These are phyloP conservation scores for Coniella lustricola DNA, from an alignment of 2,329 filamentous ascomycete genomes.

Conservation along the genomic window DNA sequence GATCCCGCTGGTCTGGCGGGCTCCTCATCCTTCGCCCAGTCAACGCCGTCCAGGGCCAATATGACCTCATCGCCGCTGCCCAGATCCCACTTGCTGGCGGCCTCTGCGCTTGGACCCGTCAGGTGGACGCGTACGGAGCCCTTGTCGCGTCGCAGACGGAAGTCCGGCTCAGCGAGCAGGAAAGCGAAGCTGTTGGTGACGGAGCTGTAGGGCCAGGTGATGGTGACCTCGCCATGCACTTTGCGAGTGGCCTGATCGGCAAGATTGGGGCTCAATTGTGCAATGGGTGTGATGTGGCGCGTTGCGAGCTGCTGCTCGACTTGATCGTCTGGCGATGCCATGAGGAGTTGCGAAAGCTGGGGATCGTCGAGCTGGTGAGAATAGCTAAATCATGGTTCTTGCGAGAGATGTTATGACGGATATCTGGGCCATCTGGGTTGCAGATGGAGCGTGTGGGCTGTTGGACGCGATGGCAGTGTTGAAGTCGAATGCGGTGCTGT, in stretches of 20 bases:
- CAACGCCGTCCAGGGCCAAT: constrained; percentile 61
- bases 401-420: constrained; percentile 1
- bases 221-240: constrained; percentile 67
- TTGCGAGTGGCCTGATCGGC: constrained; percentile 32
- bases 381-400: constrained; percentile 14
- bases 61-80: constrained; percentile 72
- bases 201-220: constrained; percentile 88
- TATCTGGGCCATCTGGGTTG: not conserved
- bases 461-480: not conserved
- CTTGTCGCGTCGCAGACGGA: constrained; percentile 65
- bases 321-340: constrained; percentile 18
- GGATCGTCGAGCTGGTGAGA: constrained; percentile 17
- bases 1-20: constrained; percentile 42
- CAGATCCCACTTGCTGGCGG: constrained; percentile 58
- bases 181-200: constrained; percentile 68
- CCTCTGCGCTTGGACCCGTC: constrained; percentile 60
- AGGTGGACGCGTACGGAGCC: constrained; percentile 81
- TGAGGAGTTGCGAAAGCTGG: constrained; percentile 10
- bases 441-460: no score
- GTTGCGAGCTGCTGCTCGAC: constrained; percentile 19
- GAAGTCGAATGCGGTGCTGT: not conserved
- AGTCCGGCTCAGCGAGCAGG: constrained; percentile 77
- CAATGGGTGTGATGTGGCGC: constrained; percentile 40
- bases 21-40: constrained; percentile 52
- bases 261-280: constrained; percentile 45